These are phyloP conservation scores for Nasturtium officinale DNA, from an alignment of 345 rosid genomes.

Conservation along the genomic window DNA sequence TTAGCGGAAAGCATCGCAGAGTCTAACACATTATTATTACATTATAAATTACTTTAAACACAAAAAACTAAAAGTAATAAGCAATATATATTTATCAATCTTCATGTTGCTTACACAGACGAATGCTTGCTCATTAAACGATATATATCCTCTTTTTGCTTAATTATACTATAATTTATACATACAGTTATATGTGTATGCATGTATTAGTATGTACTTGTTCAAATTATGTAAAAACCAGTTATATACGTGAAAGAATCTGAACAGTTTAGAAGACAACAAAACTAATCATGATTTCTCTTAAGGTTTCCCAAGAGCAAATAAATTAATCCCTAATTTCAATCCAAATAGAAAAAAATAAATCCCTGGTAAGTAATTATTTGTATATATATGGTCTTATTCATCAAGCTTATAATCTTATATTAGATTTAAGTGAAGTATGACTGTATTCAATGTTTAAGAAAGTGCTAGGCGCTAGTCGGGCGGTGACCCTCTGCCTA, in stretches of 20 bases:
- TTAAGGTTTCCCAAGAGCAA: conserved; percentile 3
- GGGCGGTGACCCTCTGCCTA: too few relatives aligned
- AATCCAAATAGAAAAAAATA: too few relatives aligned
- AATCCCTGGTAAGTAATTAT: neutral
- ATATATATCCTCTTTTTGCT: conserved; percentile 8
- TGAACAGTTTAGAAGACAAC: conserved; percentile 3
- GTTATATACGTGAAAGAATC: neutral
- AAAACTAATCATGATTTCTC: neutral
- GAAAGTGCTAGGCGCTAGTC: too few relatives aligned
- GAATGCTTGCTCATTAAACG: conserved; percentile 2
- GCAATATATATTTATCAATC: neutral
- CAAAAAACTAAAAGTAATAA: neutral
- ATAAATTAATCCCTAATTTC: neutral
- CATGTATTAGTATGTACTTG: neutral
- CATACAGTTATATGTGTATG: neutral
- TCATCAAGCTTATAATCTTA: neutral
- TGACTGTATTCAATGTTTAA: too few relatives aligned
- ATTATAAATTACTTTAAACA: neutral
- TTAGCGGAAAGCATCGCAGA: conserved; percentile 10
- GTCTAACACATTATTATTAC: neutral
- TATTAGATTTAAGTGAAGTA: neutral
- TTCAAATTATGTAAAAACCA: neutral
- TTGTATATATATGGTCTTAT: neutral
- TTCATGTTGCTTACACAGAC: conserved; percentile 18
- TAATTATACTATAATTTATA: neutral